Conservation (phyloP, 106 monocot species). For the Xerophyta viscosa region DNA sequence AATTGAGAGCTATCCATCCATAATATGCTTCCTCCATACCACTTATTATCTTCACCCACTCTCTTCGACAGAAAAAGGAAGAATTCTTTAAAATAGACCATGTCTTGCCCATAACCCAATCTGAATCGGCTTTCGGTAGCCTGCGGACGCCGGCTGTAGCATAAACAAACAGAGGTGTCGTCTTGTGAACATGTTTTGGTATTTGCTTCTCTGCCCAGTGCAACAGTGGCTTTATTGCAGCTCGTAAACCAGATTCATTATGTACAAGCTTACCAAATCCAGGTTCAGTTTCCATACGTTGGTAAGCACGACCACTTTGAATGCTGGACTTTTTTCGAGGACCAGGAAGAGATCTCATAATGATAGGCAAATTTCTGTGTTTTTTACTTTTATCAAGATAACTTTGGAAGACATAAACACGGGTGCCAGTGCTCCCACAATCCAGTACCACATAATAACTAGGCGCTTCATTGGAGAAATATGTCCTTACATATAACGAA, state of each 20-base stretch:
- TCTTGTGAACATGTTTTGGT: slow-evolving; percentile 65
- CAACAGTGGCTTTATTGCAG: slow-evolving; percentile 73
- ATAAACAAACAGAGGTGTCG: slow-evolving; percentile 67
- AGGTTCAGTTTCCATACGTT: slow-evolving; percentile 93
- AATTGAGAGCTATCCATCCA: slow-evolving; percentile 96
- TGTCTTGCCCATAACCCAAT: slow-evolving; percentile 83
- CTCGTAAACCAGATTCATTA: slow-evolving; percentile 67
- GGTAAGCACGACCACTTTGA: slow-evolving; percentile 84
- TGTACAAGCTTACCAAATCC: slow-evolving; percentile 84
- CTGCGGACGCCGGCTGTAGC: slow-evolving; percentile 92
- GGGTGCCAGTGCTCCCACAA: slow-evolving; percentile 94
- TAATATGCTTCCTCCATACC: slow-evolving; percentile 98
- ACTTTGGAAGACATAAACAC: slow-evolving; percentile 83
- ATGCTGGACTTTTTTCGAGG: slow-evolving; percentile 23
- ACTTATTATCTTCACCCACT: slow-evolving; percentile 70
- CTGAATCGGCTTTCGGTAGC: slow-evolving; percentile 72
- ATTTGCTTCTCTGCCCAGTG: slow-evolving; percentile 87
- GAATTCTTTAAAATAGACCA: slow-evolving; percentile 80
- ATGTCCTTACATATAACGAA: slow-evolving; percentile 38
- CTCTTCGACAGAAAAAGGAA: slow-evolving; percentile 66
- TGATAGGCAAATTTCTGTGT: slow-evolving; percentile 38
- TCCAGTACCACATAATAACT: slow-evolving; percentile 84
- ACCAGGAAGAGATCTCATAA: slow-evolving; percentile 58
- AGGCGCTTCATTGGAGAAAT: slow-evolving; percentile 25
- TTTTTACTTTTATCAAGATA: slow-evolving; percentile 30